Evolutionary conservation across 192 early-diverging fungal genomes (phyloP).

Genomic region (Chytriomyces confervae): DNA sequence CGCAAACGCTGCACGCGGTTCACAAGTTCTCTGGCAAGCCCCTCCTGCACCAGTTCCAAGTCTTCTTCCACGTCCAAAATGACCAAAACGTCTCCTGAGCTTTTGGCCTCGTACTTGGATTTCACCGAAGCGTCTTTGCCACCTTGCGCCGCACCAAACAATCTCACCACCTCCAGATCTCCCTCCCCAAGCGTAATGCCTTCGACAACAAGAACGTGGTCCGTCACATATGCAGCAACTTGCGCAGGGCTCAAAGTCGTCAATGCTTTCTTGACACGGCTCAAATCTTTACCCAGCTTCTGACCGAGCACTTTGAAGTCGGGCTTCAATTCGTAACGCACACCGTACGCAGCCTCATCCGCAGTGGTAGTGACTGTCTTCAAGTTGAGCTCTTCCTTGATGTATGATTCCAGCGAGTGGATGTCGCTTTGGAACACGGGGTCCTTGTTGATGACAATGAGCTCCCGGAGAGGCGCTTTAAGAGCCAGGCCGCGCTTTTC

Average conservation of each 20-base stretch:
- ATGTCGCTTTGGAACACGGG: conserved; percentile 89
- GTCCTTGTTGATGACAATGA: conserved; percentile 90
- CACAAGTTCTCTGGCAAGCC: conserved; percentile 90
- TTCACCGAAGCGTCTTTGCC: conserved; percentile 21
- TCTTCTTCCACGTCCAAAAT: conserved; percentile 86
- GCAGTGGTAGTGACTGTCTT: conserved; percentile 84
- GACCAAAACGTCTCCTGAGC: conserved; percentile 74
- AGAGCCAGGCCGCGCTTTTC: conserved; percentile 91
- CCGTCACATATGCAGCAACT: conserved; percentile 80
- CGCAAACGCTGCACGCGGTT: conserved; percentile 96
- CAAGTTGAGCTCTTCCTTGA: conserved; percentile 91
- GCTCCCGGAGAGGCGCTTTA: conserved; percentile 92
- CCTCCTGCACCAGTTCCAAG: conserved; percentile 84
- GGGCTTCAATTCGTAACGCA: conserved; percentile 91
- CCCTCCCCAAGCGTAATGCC: conserved; percentile 80
- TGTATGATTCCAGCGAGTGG: conserved; percentile 81
- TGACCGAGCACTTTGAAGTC: conserved; percentile 88
- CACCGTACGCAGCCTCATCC: conserved; percentile 89
- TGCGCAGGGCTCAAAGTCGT: conserved; percentile 73
- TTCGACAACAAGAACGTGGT: conserved; percentile 71
- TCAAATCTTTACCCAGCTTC: conserved; percentile 88
- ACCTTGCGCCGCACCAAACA: conserved; percentile 74
- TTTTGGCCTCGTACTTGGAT: conserved; percentile 29
- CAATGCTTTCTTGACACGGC: conserved; percentile 86
- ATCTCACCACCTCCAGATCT: conserved; percentile 84